Evolutionary conservation across 176 grass and related monocot genomes (phyloP).

Genomic region (Avena atlantica): DNA sequence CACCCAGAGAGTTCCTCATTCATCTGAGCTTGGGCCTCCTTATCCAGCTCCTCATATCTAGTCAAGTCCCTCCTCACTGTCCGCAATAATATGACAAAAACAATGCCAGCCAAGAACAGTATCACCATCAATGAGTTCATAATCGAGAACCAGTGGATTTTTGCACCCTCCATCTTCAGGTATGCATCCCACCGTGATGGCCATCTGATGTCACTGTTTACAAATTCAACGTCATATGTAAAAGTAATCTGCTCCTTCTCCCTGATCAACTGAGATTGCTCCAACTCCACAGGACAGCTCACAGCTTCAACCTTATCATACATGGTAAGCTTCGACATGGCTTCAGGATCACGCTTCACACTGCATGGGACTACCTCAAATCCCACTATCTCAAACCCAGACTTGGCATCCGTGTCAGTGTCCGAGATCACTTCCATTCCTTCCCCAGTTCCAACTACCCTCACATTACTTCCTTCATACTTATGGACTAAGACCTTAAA

Average conservation of each 20-base stretch:
- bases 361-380: conserved; percentile 86
- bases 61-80: conserved; percentile 86
- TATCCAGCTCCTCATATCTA: conserved; percentile 86
- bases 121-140: conserved; percentile 97
- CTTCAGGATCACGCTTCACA: conserved; percentile 66
- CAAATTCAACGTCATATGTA: conserved; percentile 88
- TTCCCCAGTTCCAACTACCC: conserved; percentile 76
- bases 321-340: conserved; percentile 68
- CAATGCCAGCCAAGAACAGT: conserved; percentile 84
- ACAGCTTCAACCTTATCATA: conserved; percentile 68
- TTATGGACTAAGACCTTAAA: conserved; percentile 88
- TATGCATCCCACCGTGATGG: conserved; percentile 89
- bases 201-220: conserved; percentile 85
- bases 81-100: conserved; percentile 89
- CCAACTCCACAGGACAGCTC: conserved; percentile 72
- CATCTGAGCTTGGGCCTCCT: conserved; percentile 91
- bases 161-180: conserved; percentile 85
- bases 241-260: conserved; percentile 81
- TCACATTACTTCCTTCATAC: conserved; percentile 76
- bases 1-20: conserved; percentile 87
- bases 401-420: conserved; percentile 50
- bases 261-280: conserved; percentile 73
- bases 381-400: conserved; percentile 84
- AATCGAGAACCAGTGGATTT: conserved; percentile 93
- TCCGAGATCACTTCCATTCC: conserved; percentile 78